Evolutionary conservation across 495 filamentous ascomycete genomes (phyloP).

Genomic region (Recurvomyces mirabilis): DNA sequence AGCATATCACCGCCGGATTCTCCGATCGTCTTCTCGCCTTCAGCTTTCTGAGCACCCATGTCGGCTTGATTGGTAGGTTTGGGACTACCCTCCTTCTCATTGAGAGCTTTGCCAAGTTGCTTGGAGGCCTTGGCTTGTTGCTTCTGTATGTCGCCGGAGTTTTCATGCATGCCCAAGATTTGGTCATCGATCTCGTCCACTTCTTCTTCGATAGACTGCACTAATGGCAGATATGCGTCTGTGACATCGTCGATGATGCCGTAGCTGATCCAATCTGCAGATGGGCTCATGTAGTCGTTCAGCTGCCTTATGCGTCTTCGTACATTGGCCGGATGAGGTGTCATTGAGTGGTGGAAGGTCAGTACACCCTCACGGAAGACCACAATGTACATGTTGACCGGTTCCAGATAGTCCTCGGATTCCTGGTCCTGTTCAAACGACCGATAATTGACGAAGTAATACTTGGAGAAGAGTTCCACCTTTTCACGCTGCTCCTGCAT

Average conservation of each 20-base stretch:
- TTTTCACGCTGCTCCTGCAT: conserved; percentile 95
- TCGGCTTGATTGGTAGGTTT: conserved; percentile 25
- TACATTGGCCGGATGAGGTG: conserved; percentile 90
- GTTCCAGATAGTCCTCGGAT: conserved; percentile 80
- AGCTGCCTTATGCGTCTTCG: conserved; percentile 85
- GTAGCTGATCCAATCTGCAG: conserved; percentile 96
- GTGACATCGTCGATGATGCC: conserved; percentile 97
- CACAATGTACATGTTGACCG: conserved; percentile 94
- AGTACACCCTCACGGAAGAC: conserved; percentile 93
- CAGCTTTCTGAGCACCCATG: conserved; percentile 10
- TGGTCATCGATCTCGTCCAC: conserved; percentile 35
- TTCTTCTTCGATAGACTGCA: conserved; percentile 56
- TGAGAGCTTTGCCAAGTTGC: conserved; percentile 13
- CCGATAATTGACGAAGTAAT: conserved; percentile 97
- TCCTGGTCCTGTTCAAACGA: conserved; percentile 89
- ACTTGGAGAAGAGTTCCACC: conserved; percentile 91
- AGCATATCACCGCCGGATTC: conserved; percentile 72
- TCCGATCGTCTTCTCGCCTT: conserved; percentile 34
- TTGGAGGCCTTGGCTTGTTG: conserved; percentile 16
- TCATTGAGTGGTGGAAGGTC: conserved; percentile 89
- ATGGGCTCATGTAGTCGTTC: conserved; percentile 84
- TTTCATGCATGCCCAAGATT: conserved; percentile 57
- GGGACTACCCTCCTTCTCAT: conserved; percentile 9
- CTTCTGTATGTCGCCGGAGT: conserved; percentile 30
- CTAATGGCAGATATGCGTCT: conserved; percentile 84